These are phyloP conservation scores for Cryptosporidium viatorum DNA, from an alignment of 169 alveolate genomes.

Conservation along the genomic window DNA sequence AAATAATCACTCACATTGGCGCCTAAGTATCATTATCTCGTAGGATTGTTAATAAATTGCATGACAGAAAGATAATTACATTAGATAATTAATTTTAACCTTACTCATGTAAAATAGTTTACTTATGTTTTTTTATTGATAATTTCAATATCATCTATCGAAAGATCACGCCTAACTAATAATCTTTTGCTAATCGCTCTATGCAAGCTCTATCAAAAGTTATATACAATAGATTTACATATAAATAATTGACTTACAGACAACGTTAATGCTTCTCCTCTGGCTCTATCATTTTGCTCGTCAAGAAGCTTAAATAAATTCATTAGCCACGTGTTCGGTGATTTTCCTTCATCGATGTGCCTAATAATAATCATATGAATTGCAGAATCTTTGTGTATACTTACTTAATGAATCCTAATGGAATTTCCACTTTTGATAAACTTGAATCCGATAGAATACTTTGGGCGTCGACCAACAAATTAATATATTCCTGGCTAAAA, in stretches of 20 bases:
- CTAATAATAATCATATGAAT: background rate
- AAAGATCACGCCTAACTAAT: background rate
- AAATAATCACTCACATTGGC: conserved; percentile 19
- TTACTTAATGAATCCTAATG: conserved; percentile 50
- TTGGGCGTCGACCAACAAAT: conserved; percentile 22
- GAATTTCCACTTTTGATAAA: conserved; percentile 59
- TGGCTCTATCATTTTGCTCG: conserved; percentile 41
- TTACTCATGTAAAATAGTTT: background rate
- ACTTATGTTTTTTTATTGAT: background rate
- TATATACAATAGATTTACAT: background rate
- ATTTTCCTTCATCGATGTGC: conserved; percentile 52
- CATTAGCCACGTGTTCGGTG: conserved; percentile 66
- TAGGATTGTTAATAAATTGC: background rate
- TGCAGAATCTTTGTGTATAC: background rate
- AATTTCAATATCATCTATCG: conserved; percentile 22
- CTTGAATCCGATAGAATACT: conserved; percentile 20
- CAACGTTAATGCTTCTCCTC: conserved; percentile 47
- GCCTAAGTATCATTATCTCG: conserved; percentile 42
- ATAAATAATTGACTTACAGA: conserved; percentile 3
- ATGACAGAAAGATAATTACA: background rate
- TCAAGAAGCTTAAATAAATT: conserved; percentile 29
- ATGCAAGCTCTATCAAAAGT: conserved; percentile 27
- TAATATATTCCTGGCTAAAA: conserved; percentile 24
- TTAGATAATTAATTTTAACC: background rate
- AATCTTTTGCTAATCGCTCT: conserved; percentile 43